Conservation (phyloP, 768 basidiomycete genomes). For the Paxillus ammoniavirescens region DNA sequence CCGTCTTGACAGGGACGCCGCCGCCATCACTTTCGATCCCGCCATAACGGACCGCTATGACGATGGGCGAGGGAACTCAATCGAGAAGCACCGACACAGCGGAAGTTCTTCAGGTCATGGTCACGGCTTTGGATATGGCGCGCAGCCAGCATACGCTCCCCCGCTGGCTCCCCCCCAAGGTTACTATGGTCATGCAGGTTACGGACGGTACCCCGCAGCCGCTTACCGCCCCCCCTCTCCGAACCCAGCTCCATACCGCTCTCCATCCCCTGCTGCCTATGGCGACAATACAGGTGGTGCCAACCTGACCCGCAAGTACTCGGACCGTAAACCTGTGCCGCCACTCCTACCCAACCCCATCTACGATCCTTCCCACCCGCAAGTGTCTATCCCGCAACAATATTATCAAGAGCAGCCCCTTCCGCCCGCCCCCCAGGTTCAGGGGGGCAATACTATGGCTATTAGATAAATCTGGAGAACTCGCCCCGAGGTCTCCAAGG, state of each 20-base stretch:
- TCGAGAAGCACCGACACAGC: conserved; percentile 24
- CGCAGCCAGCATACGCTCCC: conserved; percentile 18
- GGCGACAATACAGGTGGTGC: conserved; percentile 19
- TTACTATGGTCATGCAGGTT: conserved; percentile 17
- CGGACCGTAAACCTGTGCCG: conserved; percentile 34
- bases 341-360: conserved; percentile 21
- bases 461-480: not conserved
- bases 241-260: conserved; percentile 7
- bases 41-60: conserved; percentile 27
- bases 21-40: conserved; percentile 55
- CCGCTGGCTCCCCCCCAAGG: conserved; percentile 10
- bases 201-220: conserved; percentile 22
- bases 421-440: not conserved
- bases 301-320: conserved; percentile 34
- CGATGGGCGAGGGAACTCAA: conserved; percentile 14
- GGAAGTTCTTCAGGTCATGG: conserved; percentile 25
- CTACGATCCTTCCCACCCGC: conserved; percentile 22
- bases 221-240: conserved; percentile 14
- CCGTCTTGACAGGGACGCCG: conserved; percentile 35
- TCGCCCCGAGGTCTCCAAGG: conserved; percentile 2
- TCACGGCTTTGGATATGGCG: conserved; percentile 18
- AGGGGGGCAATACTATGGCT: not conserved
- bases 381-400: conserved; percentile 18
- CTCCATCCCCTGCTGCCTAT: conserved; percentile 13
- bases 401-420: too few relatives aligned